These are phyloP conservation scores for Plasmodium gallinaceum DNA, from an alignment of 169 alveolate species.

Conservation along the genomic window DNA sequence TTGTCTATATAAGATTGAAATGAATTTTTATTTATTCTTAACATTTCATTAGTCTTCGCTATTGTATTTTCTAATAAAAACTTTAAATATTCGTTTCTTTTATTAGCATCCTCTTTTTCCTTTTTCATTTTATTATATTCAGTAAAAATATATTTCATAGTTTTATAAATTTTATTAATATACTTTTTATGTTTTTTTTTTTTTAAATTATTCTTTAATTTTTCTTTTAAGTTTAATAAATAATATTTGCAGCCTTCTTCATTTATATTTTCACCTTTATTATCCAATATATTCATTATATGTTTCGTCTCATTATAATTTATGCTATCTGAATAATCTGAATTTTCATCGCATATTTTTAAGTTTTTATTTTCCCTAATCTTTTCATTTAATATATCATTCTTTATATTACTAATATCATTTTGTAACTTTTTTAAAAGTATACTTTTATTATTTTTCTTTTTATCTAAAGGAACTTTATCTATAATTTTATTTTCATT, in stretches of 20 bases:
- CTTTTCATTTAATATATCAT: neutral
- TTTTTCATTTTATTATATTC: slow-evolving; percentile 48
- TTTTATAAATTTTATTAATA: slow-evolving; percentile 17
- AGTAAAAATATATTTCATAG: slow-evolving; percentile 19
- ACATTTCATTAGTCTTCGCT: slow-evolving; percentile 39
- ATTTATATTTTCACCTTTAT: neutral
- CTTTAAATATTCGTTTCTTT: slow-evolving; percentile 28
- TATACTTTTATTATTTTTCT: neutral
- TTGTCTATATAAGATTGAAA: slow-evolving; percentile 53
- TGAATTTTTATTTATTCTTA: slow-evolving; percentile 53
- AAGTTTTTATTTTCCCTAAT: neutral
- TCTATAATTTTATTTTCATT: neutral
- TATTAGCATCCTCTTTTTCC: slow-evolving; percentile 43
- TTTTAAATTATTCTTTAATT: slow-evolving; percentile 10
- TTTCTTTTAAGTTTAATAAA: slow-evolving; percentile 9
- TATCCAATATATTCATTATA: neutral
- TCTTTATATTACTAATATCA: slow-evolving; percentile 11
- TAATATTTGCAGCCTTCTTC: neutral
- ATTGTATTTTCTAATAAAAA: slow-evolving; percentile 31
- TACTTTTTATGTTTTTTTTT: slow-evolving; percentile 25
- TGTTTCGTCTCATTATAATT: neutral
- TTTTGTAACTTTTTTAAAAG: slow-evolving; percentile 19
- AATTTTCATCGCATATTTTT: neutral
- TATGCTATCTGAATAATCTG: neutral
- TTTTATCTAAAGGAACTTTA: neutral